phyloP scores from a whole-genome alignment of 805 yeast genomes.

The Pichia scutulata region DNA sequence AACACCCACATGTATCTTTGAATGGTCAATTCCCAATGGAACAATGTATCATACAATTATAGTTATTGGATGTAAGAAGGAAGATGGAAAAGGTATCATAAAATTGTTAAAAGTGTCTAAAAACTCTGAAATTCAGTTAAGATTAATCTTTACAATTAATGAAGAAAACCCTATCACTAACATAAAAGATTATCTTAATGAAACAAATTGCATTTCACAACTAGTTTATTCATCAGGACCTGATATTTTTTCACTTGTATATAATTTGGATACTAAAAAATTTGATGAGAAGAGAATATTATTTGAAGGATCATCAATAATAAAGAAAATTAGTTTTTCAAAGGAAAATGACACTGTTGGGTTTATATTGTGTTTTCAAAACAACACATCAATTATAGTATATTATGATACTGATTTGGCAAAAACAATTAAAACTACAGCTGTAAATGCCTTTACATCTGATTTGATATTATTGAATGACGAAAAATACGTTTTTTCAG shows the following conservation, averaged over 20 bases:
- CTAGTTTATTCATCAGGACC: neutral
- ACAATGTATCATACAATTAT: slow-evolving; percentile 5
- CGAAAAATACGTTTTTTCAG: neutral
- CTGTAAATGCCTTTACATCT: slow-evolving; percentile 6
- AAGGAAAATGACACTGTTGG: neutral
- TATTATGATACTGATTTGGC: neutral
- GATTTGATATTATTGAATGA: neutral
- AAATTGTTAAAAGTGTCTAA: slow-evolving; percentile 24
- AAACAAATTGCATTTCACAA: neutral
- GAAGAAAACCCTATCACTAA: slow-evolving; percentile 18
- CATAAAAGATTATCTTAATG: slow-evolving; percentile 6
- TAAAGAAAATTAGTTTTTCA: neutral
- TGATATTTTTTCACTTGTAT: neutral
- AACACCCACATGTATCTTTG: neutral
- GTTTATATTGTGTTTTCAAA: neutral
- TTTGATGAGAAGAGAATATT: neutral
- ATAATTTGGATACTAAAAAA: neutral
- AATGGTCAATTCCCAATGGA: neutral
- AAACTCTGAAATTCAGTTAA: slow-evolving; percentile 11
- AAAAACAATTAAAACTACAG: neutral
- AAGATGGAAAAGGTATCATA: slow-evolving; percentile 18
- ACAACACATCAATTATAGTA: neutral
- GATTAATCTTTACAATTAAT: slow-evolving; percentile 14
- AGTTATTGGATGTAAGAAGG: slow-evolving; percentile 27
- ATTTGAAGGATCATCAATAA: neutral